phyloP scores from a whole-genome alignment of 140 eudicot genomes.

The Cichorium intybus region DNA sequence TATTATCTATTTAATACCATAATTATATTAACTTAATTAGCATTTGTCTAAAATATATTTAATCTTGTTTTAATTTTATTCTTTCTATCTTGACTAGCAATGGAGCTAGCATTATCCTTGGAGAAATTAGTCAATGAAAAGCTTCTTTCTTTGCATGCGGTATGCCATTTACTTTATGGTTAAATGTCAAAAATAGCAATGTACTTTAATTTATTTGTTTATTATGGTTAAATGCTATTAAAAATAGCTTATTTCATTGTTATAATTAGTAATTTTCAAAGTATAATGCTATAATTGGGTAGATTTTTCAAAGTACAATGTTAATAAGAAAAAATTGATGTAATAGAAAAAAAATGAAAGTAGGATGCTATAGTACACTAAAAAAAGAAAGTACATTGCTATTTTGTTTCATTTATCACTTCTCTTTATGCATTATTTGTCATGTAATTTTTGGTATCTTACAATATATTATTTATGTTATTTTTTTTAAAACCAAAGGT shows the following conservation, averaged over 20 bases:
- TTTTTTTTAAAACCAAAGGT: slow-evolving; percentile 36
- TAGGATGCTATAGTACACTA: too few species aligned
- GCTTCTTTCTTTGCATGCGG: slow-evolving; percentile 37
- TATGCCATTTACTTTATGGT: not conserved
- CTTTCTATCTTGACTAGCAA: slow-evolving; percentile 48
- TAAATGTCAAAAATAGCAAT: not conserved
- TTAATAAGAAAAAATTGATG: too few species aligned
- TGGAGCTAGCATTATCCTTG: slow-evolving; percentile 88
- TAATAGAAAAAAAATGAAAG: too few species aligned
- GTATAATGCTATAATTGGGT: too few species aligned
- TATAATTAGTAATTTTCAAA: too few species aligned
- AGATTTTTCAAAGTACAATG: too few species aligned
- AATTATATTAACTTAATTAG: slow-evolving; percentile 7
- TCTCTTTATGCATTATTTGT: not conserved
- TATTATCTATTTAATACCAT: not conserved
- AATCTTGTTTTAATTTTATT: not conserved
- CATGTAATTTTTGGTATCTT: not conserved
- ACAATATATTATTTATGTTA: not conserved
- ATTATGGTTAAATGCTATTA: too few species aligned
- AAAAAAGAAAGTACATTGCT: not conserved
- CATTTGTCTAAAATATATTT: not conserved
- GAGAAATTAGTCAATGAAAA: slow-evolving; percentile 83
- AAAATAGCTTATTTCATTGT: too few species aligned
- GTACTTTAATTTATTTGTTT: not conserved
- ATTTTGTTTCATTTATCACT: not conserved